Conservation (phyloP, 2,329 filamentous ascomycete genomes). For the Claviceps sp. region DNA sequence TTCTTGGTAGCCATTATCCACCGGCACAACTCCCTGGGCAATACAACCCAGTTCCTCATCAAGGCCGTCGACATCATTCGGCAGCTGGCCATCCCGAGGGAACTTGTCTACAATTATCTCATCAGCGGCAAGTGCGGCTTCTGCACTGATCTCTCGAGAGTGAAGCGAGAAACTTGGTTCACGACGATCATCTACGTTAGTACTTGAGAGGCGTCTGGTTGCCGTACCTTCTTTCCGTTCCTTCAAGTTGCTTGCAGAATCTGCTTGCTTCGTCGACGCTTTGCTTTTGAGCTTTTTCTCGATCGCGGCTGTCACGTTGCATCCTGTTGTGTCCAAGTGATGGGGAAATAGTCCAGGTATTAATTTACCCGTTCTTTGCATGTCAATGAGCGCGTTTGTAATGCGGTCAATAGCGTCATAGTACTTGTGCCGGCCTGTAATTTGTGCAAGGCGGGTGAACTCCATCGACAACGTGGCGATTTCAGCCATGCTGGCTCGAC, state of each 20-base stretch:
- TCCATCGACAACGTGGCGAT: slow-evolving; percentile 72
- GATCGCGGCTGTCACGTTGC: slow-evolving; percentile 41
- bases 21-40: slow-evolving; percentile 43
- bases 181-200: slow-evolving; percentile 2
- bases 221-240: slow-evolving; percentile 16
- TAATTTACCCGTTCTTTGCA: slow-evolving; percentile 54
- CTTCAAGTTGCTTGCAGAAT: slow-evolving; percentile 16
- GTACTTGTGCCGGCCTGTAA: slow-evolving; percentile 70
- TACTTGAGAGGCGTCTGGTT: neutral
- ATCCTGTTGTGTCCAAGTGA: slow-evolving; percentile 65
- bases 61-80: slow-evolving; percentile 19
- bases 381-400: slow-evolving; percentile 62
- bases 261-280: slow-evolving; percentile 22
- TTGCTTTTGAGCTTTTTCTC: slow-evolving; percentile 17
- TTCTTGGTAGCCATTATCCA: slow-evolving; percentile 29
- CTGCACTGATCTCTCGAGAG: neutral
- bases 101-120: neutral
- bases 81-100: slow-evolving; percentile 8
- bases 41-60: slow-evolving; percentile 35
- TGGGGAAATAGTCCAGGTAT: slow-evolving; percentile 74
- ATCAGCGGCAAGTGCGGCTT: neutral
- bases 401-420: slow-evolving; percentile 84
- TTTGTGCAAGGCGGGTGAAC: slow-evolving; percentile 76
- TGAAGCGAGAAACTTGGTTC: slow-evolving; percentile 1
- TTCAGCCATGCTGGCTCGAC: slow-evolving; percentile 49